phyloP scores from a whole-genome alignment of 495 filamentous ascomycete species.

The Cladorrhinum samala region DNA sequence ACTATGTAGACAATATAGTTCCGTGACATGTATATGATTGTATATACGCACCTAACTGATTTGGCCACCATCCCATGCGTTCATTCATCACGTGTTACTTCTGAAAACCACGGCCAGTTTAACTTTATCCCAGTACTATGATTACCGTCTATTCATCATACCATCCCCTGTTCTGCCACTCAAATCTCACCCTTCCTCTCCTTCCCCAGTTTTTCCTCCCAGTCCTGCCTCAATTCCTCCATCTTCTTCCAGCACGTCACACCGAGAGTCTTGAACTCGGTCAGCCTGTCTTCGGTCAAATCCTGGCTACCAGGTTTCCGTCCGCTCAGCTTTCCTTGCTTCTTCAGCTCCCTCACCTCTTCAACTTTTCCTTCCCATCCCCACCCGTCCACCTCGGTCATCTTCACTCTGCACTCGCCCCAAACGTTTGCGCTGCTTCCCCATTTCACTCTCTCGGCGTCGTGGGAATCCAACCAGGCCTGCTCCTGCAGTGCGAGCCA shows the following conservation, averaged over 20 bases:
- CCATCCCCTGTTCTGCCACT: too few relatives aligned
- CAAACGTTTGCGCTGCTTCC: constrained; percentile 57
- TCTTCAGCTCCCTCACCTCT: constrained; percentile 35
- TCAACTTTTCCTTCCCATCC: constrained; percentile 68
- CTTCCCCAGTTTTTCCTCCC: constrained; percentile 54
- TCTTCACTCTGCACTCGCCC: constrained; percentile 55
- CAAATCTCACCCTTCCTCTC: too few relatives aligned
- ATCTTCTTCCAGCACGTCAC: constrained; percentile 72
- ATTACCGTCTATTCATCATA: too few relatives aligned
- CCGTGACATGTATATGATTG: too few relatives aligned
- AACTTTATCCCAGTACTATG: too few relatives aligned
- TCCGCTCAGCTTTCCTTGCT: constrained; percentile 42
- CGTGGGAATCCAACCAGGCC: constrained; percentile 50
- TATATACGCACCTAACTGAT: too few relatives aligned
- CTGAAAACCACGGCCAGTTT: too few relatives aligned
- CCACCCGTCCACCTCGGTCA: constrained; percentile 81
- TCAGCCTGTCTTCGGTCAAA: constrained; percentile 56
- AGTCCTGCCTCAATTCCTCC: constrained; percentile 71
- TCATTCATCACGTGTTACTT: too few relatives aligned
- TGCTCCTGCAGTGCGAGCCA: constrained; percentile 74
- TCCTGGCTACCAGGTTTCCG: constrained; percentile 52
- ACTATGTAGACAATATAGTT: too few relatives aligned
- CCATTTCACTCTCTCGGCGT: constrained; percentile 71
- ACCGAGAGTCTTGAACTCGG: constrained; percentile 69
- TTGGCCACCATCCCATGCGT: too few relatives aligned